phyloP scores from a whole-genome alignment of 441 rosid genomes.

The Euphorbia schlechtendalii region DNA sequence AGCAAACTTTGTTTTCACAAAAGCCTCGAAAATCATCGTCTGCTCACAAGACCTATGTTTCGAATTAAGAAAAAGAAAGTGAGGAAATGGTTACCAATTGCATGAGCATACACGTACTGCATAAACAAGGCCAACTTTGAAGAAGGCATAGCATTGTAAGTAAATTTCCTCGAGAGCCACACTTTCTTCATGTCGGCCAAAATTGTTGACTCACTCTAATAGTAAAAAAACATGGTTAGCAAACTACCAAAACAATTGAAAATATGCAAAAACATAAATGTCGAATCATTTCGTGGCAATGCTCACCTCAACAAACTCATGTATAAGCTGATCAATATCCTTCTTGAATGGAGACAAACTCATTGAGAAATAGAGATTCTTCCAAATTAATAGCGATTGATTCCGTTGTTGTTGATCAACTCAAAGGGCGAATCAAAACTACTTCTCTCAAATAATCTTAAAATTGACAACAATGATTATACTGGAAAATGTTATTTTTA shows the following conservation, averaged over 20 bases:
- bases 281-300: too few relatives aligned
- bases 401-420: neutral
- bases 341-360: too few relatives aligned
- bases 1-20: too few relatives aligned
- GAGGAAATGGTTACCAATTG: constrained; percentile 36
- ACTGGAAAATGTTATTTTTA: too few relatives aligned
- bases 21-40: too few relatives aligned
- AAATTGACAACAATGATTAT: neutral
- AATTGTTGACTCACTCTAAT: constrained; percentile 37
- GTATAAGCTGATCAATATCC: too few relatives aligned
- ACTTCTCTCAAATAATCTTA: too few relatives aligned
- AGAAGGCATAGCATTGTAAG: constrained; percentile 54
- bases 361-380: constrained; percentile 20
- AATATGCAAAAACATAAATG: too few relatives aligned
- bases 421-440: neutral
- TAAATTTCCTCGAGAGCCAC: too few relatives aligned
- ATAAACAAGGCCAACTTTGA: constrained; percentile 49
- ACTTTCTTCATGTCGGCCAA: constrained; percentile 67
- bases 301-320: too few relatives aligned
- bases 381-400: neutral
- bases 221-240: constrained; percentile 1
- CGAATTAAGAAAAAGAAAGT: too few relatives aligned
- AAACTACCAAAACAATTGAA: neutral
- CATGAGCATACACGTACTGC: constrained; percentile 70
- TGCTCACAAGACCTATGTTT: too few relatives aligned